These are phyloP conservation scores for Lipomyces mesembrius DNA, from an alignment of 805 yeast genomes.

Conservation along the genomic window DNA sequence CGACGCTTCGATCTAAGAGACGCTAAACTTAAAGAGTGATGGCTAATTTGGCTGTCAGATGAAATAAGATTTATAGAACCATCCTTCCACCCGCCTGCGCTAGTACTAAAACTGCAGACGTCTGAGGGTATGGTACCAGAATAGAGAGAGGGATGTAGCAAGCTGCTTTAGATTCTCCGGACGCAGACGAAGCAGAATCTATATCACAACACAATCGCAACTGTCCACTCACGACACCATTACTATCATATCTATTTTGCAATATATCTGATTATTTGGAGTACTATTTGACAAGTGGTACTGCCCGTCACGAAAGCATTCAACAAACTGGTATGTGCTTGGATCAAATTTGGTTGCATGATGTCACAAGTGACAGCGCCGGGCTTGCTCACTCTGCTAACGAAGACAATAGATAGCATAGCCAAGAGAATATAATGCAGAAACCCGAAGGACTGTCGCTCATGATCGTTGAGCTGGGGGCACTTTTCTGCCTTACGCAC, in stretches of 20 bases:
- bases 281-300: neutral
- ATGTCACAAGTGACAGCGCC: neutral
- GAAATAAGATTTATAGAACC: neutral
- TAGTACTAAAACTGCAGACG: neutral
- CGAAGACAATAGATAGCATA: neutral
- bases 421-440: slow-evolving; percentile 17
- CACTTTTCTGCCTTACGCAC: slow-evolving; percentile 31
- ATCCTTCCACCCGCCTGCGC: neutral
- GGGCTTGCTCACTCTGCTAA: neutral
- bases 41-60: neutral
- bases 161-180: neutral
- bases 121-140: neutral
- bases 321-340: slow-evolving; percentile 3
- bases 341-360: neutral
- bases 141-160: neutral
- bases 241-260: neutral
- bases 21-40: neutral
- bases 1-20: neutral
- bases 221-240: neutral
- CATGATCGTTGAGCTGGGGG: slow-evolving; percentile 32
- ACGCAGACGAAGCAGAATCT: neutral
- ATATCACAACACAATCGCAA: neutral
- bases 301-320: neutral
- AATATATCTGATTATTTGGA: neutral
- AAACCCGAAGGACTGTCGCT: slow-evolving; percentile 33